These are phyloP conservation scores for Microbotryomycetes sp. DNA, from an alignment of 1,284 basidiomycete species.

Conservation along the genomic window DNA sequence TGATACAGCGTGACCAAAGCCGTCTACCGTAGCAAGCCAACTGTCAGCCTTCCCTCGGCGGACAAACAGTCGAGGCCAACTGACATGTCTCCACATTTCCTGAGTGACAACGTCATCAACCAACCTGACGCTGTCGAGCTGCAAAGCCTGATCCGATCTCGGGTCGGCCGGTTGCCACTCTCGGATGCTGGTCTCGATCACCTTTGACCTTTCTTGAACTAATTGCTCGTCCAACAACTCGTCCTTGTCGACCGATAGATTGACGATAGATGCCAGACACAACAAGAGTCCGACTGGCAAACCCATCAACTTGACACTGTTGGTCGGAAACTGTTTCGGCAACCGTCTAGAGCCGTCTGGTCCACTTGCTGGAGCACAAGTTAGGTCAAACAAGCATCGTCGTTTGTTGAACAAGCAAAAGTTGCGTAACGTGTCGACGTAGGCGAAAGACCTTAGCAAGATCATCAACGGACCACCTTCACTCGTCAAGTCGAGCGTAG, in stretches of 20 bases:
- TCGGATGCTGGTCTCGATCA: neutral
- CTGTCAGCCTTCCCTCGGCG: neutral
- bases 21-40: too few relatives aligned
- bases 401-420: neutral
- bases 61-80: neutral
- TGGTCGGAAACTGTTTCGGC: neutral
- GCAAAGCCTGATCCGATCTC: neutral
- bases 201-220: neutral
- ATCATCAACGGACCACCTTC: neutral
- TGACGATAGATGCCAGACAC: neutral
- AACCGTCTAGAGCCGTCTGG: too few relatives aligned
- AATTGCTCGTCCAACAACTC: neutral
- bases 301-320: neutral
- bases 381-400: neutral
- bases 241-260: neutral
- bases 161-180: neutral
- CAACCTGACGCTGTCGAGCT: neutral
- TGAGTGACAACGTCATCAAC: neutral
- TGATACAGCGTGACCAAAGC: neutral
- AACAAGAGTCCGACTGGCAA: neutral
- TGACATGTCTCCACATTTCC: constrained; percentile 4
- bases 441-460: neutral
- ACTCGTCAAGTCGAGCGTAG: neutral
- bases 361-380: too few relatives aligned
- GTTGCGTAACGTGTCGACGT: neutral